Conservation (phyloP, 2,329 filamentous ascomycete genomes). For the Colletotrichum cuscutae region DNA sequence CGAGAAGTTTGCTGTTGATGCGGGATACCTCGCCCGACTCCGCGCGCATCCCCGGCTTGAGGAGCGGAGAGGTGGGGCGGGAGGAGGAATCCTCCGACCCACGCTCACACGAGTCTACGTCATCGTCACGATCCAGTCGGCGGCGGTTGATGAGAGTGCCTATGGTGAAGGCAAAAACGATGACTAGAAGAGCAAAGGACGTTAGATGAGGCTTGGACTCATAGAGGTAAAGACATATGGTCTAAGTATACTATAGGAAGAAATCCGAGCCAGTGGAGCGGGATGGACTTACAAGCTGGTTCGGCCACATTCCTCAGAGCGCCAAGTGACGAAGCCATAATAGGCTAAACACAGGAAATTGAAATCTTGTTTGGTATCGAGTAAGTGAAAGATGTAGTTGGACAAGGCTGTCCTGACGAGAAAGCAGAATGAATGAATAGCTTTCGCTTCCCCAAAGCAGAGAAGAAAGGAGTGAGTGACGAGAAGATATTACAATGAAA, state of each 20-base stretch:
- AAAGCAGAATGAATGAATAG: not conserved
- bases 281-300: constrained; percentile 29
- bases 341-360: not conserved
- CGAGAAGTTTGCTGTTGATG: constrained; percentile 32
- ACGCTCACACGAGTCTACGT: constrained; percentile 26
- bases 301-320: constrained; percentile 30
- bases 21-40: constrained; percentile 12
- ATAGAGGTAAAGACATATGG: not conserved
- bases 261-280: no score
- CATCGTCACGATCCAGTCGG: constrained; percentile 13
- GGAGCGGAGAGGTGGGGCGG: constrained; percentile 22
- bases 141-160: constrained; percentile 36
- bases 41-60: constrained; percentile 30
- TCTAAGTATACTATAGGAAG: not conserved
- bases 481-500: constrained; percentile 1
- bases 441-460: not conserved
- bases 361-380: not conserved
- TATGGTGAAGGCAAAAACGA: constrained; percentile 30
- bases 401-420: not conserved
- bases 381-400: not conserved
- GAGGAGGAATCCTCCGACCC: constrained; percentile 27
- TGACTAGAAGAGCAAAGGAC: constrained; percentile 1
- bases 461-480: constrained; percentile 8
- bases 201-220: not conserved
- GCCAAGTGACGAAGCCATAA: constrained; percentile 27